Percentiles rank a stretch among this genome's conserved stretches.
Evolutionary conservation across 208 protist species (phyloP).

Genomic region (Leishmania tropica): DNA sequence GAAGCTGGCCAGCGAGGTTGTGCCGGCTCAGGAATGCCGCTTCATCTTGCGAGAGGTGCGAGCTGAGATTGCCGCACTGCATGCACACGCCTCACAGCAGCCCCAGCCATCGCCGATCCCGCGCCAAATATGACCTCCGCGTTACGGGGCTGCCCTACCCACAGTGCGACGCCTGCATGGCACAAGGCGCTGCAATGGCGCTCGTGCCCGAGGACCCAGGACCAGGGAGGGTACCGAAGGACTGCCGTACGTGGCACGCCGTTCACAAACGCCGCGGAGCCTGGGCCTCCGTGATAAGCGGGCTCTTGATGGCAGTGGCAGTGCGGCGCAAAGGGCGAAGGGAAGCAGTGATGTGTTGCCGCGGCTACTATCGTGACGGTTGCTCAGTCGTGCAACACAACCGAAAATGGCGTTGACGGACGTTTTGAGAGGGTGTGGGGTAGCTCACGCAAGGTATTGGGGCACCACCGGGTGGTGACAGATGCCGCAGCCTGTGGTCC

Average conservation of each 20-base stretch:
- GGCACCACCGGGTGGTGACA: not conserved
- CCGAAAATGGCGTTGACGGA: not conserved
- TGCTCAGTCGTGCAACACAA: not conserved
- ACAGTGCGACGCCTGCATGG: not conserved
- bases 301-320: not conserved
- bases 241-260: not conserved
- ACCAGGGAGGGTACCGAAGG: not conserved
- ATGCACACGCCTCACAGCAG: not conserved
- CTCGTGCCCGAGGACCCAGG: not conserved
- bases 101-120: not conserved
- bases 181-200: not conserved
- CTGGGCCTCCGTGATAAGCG: not conserved
- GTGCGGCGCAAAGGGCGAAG: not conserved
- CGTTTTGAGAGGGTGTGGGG: not conserved
- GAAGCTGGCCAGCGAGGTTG: not conserved
- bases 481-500: not conserved
- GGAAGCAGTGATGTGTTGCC: not conserved
- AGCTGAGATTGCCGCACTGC: not conserved
- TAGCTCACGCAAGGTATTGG: not conserved
- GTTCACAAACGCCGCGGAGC: not conserved
- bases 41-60: not conserved
- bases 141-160: not conserved
- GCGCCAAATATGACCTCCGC: not conserved
- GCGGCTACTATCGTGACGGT: not conserved
- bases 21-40: not conserved